Evolutionary conservation across 2,329 filamentous ascomycete genomes (phyloP).

Genomic region (Monilinia vaccinii-corymbosi): DNA sequence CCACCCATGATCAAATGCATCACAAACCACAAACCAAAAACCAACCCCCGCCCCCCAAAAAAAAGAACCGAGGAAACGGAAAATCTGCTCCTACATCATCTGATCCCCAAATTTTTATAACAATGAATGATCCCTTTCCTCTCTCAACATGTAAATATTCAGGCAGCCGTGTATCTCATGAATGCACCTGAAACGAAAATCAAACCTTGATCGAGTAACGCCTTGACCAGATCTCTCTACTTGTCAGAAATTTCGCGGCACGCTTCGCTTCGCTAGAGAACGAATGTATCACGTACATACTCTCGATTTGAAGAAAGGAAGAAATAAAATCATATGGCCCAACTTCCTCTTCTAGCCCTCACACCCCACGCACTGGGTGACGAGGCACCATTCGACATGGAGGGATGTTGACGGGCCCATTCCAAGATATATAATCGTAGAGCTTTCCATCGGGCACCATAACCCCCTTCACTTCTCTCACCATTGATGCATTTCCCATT

Average conservation of each 20-base stretch:
- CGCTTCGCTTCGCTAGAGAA: background rate
- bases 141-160: background rate
- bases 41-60: no score
- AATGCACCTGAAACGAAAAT: background rate
- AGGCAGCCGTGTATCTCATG: background rate
- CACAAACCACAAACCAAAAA: no score
- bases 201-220: background rate
- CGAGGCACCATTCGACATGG: slow-evolving; percentile 47
- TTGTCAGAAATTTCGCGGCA: background rate
- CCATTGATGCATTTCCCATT: slow-evolving; percentile 32
- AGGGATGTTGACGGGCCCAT: slow-evolving; percentile 82
- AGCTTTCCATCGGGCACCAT: slow-evolving; percentile 72
- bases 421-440: slow-evolving; percentile 75
- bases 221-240: background rate
- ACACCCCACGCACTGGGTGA: slow-evolving; percentile 59
- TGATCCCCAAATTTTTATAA: background rate
- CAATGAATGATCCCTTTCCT: background rate
- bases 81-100: background rate
- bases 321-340: slow-evolving; percentile 53
- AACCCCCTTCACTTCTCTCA: slow-evolving; percentile 25
- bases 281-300: background rate
- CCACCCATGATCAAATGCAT: background rate
- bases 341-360: slow-evolving; percentile 57
- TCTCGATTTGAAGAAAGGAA: background rate
- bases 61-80: background rate